Evolutionary conservation across 768 basidiomycete genomes (phyloP).

Genomic region (Mycena venus): DNA sequence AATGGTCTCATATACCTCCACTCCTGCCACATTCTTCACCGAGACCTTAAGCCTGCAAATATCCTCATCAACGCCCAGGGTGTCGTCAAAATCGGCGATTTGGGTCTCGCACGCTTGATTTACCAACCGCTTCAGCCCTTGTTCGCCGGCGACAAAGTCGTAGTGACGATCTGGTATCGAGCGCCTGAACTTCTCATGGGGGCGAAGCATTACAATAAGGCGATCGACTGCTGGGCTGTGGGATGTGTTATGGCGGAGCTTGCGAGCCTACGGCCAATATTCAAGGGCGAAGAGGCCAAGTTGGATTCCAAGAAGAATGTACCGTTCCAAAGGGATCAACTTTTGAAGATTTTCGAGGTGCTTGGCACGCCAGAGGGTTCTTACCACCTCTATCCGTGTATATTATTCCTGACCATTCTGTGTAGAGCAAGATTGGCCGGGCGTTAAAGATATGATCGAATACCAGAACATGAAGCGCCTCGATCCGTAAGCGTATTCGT

Average conservation of each 20-base stretch:
- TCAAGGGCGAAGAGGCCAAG: constrained; percentile 99
- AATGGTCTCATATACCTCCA: constrained; percentile 97
- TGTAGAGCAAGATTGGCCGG: constrained; percentile 90
- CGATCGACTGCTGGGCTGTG: constrained; percentile 97
- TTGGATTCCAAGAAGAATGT: constrained; percentile 97
- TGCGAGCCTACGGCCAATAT: constrained; percentile 93
- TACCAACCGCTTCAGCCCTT: constrained; percentile 93
- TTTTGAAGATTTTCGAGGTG: constrained; percentile 96
- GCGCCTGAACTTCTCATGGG: constrained; percentile 97
- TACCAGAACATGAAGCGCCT: constrained; percentile 86
- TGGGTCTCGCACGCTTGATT: constrained; percentile 93
- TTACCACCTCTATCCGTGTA: constrained; percentile 35
- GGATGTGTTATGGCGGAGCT: constrained; percentile 98
- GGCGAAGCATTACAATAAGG: constrained; percentile 97
- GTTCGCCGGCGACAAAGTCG: constrained; percentile 96
- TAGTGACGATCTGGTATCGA: constrained; percentile 99
- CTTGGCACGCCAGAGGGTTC: constrained; percentile 89
- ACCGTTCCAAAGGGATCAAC: constrained; percentile 96
- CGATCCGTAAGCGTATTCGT: constrained; percentile 66
- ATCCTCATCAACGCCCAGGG: constrained; percentile 93
- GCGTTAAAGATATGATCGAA: constrained; percentile 88
- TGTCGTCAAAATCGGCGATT: constrained; percentile 97
- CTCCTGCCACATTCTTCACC: constrained; percentile 93
- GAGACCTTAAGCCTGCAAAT: constrained; percentile 98
- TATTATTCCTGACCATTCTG: constrained; percentile 4